A percentile compares a stretch with the other conserved stretches of the same genome.
phyloP scores from a whole-genome alignment of 2,329 filamentous ascomycete genomes.

The Lecanicillium sp. region DNA sequence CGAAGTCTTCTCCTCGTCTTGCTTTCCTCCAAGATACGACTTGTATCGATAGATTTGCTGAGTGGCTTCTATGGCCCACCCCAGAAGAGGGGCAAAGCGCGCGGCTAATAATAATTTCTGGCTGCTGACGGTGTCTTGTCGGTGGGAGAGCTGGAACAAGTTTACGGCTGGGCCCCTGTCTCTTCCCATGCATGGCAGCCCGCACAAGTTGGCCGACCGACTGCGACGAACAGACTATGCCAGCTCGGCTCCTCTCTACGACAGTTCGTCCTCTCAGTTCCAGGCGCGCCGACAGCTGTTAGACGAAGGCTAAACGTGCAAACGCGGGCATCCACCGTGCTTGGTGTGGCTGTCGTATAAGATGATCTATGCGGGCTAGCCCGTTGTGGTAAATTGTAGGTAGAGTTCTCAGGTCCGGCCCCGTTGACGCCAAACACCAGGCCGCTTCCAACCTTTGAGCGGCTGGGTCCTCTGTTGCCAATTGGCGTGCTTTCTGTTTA shows the following conservation, averaged over 20 bases:
- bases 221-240: too few species aligned
- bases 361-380: neutral
- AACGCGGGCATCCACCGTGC: neutral
- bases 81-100: slow-evolving; percentile 11
- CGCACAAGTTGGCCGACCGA: too few species aligned
- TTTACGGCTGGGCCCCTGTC: too few species aligned
- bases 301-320: neutral
- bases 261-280: neutral
- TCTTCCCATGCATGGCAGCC: too few species aligned
- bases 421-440: neutral
- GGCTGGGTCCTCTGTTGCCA: neutral
- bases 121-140: neutral
- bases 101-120: slow-evolving; percentile 1
- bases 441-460: neutral
- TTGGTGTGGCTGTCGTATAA: neutral
- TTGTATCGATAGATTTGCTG: neutral
- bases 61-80: neutral
- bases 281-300: neutral
- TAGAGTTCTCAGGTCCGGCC: neutral
- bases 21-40: too few species aligned
- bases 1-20: too few species aligned
- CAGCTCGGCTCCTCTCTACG: too few species aligned
- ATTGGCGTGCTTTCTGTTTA: neutral
- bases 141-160: too few species aligned
- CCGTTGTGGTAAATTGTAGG: neutral